Conservation (phyloP, 257 asterid species). For the Plantago elongata region DNA sequence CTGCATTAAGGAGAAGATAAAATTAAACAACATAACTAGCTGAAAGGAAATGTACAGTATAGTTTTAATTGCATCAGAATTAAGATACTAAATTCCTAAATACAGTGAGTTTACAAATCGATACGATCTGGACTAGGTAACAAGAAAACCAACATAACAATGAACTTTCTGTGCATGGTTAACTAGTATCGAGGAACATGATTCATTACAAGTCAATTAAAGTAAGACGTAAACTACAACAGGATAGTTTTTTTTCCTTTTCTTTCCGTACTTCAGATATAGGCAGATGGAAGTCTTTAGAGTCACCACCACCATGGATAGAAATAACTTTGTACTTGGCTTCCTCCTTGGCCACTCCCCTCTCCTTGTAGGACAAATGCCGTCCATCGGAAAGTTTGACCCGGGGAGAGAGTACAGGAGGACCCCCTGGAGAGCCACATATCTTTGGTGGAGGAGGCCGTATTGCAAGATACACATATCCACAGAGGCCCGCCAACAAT, state of each 20-base stretch:
- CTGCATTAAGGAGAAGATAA: slow-evolving; percentile 23
- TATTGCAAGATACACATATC: slow-evolving; percentile 53
- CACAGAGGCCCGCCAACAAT: slow-evolving; percentile 34
- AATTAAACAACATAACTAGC: neutral
- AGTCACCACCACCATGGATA: slow-evolving; percentile 58
- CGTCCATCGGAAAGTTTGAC: slow-evolving; percentile 65
- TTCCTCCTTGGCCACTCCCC: slow-evolving; percentile 54
- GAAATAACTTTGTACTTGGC: slow-evolving; percentile 56
- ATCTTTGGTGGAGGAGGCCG: slow-evolving; percentile 57
- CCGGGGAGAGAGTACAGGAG: slow-evolving; percentile 65
- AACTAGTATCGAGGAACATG: too few relatives aligned
- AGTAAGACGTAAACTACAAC: neutral
- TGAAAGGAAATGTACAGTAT: neutral
- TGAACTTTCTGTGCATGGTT: too few relatives aligned
- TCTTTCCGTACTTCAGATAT: slow-evolving; percentile 46
- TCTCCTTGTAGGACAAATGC: slow-evolving; percentile 67
- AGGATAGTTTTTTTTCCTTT: slow-evolving; percentile 2
- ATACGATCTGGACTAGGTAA: too few relatives aligned
- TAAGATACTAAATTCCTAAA: too few relatives aligned
- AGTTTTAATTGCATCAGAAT: too few relatives aligned
- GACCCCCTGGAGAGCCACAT: slow-evolving; percentile 76
- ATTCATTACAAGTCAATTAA: too few relatives aligned
- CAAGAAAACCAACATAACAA: too few relatives aligned
- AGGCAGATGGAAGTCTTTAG: slow-evolving; percentile 51
- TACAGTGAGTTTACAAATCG: too few relatives aligned